Evolutionary conservation across 345 rosid species (phyloP).

Genomic region (Syzygium aromaticum): DNA sequence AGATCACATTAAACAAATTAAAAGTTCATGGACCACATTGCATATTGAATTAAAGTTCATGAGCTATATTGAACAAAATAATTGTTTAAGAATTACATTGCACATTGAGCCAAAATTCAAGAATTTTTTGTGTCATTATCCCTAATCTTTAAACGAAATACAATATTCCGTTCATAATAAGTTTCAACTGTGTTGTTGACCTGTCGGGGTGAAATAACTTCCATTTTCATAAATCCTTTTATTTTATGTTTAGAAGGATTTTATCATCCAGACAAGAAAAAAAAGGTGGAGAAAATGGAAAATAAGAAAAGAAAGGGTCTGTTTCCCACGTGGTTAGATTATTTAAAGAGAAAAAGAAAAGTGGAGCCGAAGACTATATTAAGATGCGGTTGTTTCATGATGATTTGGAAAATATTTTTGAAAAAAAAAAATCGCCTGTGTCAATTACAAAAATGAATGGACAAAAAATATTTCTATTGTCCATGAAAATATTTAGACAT

Average conservation of each 20-base stretch:
- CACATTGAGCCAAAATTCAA: too few relatives aligned
- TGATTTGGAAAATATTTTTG: background rate
- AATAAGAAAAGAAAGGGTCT: background rate
- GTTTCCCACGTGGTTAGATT: fast-evolving
- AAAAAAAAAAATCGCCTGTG: background rate
- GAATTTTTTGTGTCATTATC: too few relatives aligned
- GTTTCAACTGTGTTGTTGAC: background rate
- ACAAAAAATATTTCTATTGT: background rate
- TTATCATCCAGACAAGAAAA: background rate
- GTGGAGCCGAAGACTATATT: background rate
- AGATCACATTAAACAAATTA: too few relatives aligned
- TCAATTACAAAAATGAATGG: background rate
- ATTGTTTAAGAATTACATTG: too few relatives aligned
- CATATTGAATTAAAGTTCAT: too few relatives aligned
- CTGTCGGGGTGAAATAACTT: background rate
- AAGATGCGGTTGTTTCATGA: background rate
- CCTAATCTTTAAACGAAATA: background rate
- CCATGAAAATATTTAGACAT: background rate
- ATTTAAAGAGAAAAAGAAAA: background rate
- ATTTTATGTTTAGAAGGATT: background rate
- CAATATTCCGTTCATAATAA: background rate
- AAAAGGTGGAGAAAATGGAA: background rate
- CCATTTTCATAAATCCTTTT: background rate
- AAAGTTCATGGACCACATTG: too few relatives aligned
- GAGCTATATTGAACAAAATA: too few relatives aligned